A percentile compares a stretch with the other conserved stretches of the same genome.
phyloP scores from a whole-genome alignment of 2,329 filamentous ascomycete species.

The Fusarium torulosum region DNA sequence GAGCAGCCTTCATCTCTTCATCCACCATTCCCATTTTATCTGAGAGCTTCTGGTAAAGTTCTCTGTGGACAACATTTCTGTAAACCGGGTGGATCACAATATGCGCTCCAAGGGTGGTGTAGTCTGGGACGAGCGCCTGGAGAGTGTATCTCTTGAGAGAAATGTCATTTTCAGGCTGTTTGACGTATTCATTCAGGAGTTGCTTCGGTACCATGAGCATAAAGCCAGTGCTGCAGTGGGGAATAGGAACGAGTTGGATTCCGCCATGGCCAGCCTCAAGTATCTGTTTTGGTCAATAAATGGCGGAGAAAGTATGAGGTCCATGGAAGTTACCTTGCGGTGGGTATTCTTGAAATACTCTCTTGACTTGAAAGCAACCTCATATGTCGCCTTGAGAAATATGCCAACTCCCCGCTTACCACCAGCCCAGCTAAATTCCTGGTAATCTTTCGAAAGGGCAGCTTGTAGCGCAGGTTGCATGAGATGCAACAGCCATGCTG shows the following conservation, averaged over 20 bases:
- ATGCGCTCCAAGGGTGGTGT: slow-evolving; percentile 24
- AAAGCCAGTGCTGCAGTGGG: slow-evolving; percentile 29
- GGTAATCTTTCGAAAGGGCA: slow-evolving; percentile 16
- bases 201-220: slow-evolving; percentile 33
- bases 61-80: slow-evolving; percentile 28
- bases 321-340: background rate
- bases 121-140: slow-evolving; percentile 24
- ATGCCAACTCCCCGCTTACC: slow-evolving; percentile 20
- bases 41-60: slow-evolving; percentile 26
- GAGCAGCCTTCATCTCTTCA: slow-evolving; percentile 25
- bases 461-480: slow-evolving; percentile 28
- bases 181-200: slow-evolving; percentile 28
- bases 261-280: slow-evolving; percentile 20
- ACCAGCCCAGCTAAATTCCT: slow-evolving; percentile 25
- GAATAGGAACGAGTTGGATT: slow-evolving; percentile 29
- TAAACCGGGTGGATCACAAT: slow-evolving; percentile 32
- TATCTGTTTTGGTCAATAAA: background rate
- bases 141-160: slow-evolving; percentile 33
- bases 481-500: slow-evolving; percentile 23
- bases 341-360: slow-evolving; percentile 25
- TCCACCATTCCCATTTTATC: slow-evolving; percentile 32
- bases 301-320: rapidly evolving
- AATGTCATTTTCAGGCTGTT: slow-evolving; percentile 29
- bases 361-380: slow-evolving; percentile 21
- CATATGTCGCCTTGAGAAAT: slow-evolving; percentile 23